Evolutionary conservation across 495 filamentous ascomycete species (phyloP), one percentile per base, ranked within the genome.

Genomic region (Penicillium argentinense): DNA sequence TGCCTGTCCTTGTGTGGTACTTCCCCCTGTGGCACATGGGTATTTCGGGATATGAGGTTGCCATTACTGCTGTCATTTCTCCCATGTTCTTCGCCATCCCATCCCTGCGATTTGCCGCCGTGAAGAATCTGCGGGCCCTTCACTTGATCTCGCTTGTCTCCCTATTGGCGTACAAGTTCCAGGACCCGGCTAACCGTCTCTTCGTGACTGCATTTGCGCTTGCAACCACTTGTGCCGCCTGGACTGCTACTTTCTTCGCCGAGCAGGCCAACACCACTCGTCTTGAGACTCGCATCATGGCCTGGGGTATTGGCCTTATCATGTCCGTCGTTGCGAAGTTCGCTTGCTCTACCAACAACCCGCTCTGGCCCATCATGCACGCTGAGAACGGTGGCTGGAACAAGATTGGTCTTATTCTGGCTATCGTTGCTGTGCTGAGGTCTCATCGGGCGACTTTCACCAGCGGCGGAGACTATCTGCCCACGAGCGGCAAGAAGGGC

Each of bases 11-110:
- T 26, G 84, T 97, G 19, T 99, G 95, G 95, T 99, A 95, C 63
- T 99, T 99, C 60, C 93, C 93, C 12, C 80, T 99, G n/a, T 99
- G 95, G 95, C 83, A 97, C 64, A 97, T 99, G 95, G 95, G 95
- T 46, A 91, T 99, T 49, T 99, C 95, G 6, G 95, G 95, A 45
- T 97, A 95, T 53, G 95, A 99, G 69, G 84, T 84, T 19, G 75
- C 92, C 49, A 82, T 99, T 64, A 82, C 96, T 78, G 77, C 77
- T 50, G 91, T 86, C n/a, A 59, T 89, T 39, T 87, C 90, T 4
- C 93, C 95, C 0, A 72, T 91, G 17, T 65, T 97, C n/a, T 84
- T 97, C 23, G 80, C 75, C 19, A 85, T 92, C 45, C 75, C 69
- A 23, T 75, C 84, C 2, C 37, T 97, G 29, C 85, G 87, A 28